These are phyloP conservation scores for Linanthus parryae DNA, from an alignment of 148 eudicot genomes.

Conservation along the genomic window DNA sequence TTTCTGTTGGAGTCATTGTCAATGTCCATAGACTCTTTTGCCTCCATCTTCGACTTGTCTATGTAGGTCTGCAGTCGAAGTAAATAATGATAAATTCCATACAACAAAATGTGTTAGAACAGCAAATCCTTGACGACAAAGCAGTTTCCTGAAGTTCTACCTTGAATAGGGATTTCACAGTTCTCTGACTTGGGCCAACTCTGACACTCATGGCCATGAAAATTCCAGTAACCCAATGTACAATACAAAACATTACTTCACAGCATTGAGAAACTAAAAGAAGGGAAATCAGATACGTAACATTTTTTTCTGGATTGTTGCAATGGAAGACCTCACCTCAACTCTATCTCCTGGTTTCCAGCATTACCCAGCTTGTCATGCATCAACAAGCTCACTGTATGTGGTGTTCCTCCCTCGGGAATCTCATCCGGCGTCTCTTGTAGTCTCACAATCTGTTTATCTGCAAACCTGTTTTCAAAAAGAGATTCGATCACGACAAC, in stretches of 20 bases:
- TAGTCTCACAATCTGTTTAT: conserved; percentile 88
- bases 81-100: background rate
- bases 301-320: background rate
- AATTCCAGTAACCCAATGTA: conserved; percentile 74
- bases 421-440: conserved; percentile 99
- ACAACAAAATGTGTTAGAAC: too few relatives aligned
- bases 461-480: conserved; percentile 76
- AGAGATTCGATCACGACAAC: too few relatives aligned
- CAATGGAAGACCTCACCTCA: conserved; percentile 51
- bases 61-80: conserved; percentile 75
- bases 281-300: too few relatives aligned
- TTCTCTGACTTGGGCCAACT: conserved; percentile 90
- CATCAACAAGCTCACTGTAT: conserved; percentile 95
- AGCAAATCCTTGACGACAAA: background rate
- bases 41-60: conserved; percentile 79
- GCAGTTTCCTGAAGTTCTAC: conserved; percentile 18
- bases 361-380: conserved; percentile 93
- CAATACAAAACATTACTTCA: conserved; percentile 1
- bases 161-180: conserved; percentile 94
- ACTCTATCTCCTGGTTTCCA: conserved; percentile 95
- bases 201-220: conserved; percentile 96
- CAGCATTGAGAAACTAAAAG: too few relatives aligned
- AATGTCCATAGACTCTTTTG: conserved; percentile 68
- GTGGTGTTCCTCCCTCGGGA: conserved; percentile 98
- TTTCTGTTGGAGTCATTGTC: conserved; percentile 46